phyloP scores from a whole-genome alignment of 139 green algal species.

The Nannochloris sp. region DNA sequence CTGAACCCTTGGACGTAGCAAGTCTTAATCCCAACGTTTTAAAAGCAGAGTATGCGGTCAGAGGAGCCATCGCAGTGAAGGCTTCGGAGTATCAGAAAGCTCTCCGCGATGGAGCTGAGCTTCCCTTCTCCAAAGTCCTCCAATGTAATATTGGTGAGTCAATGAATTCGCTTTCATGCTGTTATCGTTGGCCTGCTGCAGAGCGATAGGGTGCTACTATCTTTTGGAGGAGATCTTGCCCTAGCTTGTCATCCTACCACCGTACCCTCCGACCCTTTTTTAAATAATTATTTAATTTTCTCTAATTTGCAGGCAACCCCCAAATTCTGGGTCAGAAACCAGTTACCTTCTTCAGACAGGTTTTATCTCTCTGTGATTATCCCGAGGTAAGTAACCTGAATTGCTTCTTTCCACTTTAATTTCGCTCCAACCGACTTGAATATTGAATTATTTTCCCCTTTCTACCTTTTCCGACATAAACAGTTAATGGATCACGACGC shows the following conservation, averaged over 20 bases:
- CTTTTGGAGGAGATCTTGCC: no score
- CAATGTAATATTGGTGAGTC: slow-evolving; percentile 76
- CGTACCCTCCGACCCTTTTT: slow-evolving; percentile 2
- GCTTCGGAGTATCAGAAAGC: slow-evolving; percentile 64
- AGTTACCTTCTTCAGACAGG: slow-evolving; percentile 87
- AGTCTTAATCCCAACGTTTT: slow-evolving; percentile 25
- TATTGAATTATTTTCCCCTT: no score
- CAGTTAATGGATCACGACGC: slow-evolving; percentile 49
- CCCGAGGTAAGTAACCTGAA: slow-evolving; percentile 45
- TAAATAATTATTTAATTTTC: background rate
- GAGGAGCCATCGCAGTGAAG: slow-evolving; percentile 77
- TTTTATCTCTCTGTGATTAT: slow-evolving; percentile 77
- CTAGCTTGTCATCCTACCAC: slow-evolving; percentile 12
- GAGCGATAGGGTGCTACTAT: no score
- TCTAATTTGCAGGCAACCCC: slow-evolving; percentile 60
- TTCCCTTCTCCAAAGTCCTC: slow-evolving; percentile 63
- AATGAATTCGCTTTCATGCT: background rate
- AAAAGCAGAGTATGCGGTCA: slow-evolving; percentile 67
- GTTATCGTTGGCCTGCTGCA: no score
- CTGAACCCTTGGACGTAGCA: slow-evolving; percentile 1
- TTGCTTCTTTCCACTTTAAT: background rate
- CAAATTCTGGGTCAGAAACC: slow-evolving; percentile 88
- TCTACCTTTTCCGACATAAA: background rate
- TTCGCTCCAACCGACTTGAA: no score
- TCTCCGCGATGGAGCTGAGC: slow-evolving; percentile 36